phyloP scores from a whole-genome alignment of 768 basidiomycete genomes.

The Paxillus rubicundulus region DNA sequence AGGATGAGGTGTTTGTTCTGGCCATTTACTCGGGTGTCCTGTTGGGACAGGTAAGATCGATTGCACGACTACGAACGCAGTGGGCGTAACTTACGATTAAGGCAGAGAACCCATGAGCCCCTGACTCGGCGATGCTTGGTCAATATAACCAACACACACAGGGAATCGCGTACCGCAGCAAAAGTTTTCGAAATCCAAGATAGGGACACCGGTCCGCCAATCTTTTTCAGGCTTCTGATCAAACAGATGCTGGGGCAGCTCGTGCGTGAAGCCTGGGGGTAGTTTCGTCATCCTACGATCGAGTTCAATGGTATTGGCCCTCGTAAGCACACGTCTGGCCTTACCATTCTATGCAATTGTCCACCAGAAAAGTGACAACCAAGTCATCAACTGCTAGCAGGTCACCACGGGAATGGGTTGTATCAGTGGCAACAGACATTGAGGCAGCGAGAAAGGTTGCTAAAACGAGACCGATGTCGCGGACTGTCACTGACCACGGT shows the following conservation, averaged over 20 bases:
- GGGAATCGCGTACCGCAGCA: constrained; percentile 51
- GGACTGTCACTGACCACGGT: neutral
- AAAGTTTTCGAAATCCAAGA: constrained; percentile 71
- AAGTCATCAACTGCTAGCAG: constrained; percentile 37
- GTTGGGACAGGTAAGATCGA: neutral
- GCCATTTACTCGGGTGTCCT: constrained; percentile 58
- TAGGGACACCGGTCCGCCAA: constrained; percentile 50
- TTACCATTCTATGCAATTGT: constrained; percentile 80
- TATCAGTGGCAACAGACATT: constrained; percentile 9
- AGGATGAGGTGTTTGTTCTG: constrained; percentile 52
- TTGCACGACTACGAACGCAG: neutral
- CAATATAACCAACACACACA: neutral
- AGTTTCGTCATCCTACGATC: constrained; percentile 68
- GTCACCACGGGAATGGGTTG: constrained; percentile 14
- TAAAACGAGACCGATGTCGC: neutral
- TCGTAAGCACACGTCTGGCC: neutral
- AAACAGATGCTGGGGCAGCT: constrained; percentile 60
- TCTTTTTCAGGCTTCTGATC: constrained; percentile 46
- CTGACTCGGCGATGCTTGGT: constrained; percentile 34
- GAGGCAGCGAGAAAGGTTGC: neutral
- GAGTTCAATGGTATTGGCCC: neutral
- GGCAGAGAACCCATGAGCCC: constrained; percentile 83
- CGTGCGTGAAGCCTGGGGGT: constrained; percentile 75
- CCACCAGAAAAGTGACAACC: constrained; percentile 65
- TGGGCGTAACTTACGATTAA: constrained; percentile 53